Conservation (phyloP, 1,284 basidiomycete genomes). For the Hymenochaete sp. region DNA sequence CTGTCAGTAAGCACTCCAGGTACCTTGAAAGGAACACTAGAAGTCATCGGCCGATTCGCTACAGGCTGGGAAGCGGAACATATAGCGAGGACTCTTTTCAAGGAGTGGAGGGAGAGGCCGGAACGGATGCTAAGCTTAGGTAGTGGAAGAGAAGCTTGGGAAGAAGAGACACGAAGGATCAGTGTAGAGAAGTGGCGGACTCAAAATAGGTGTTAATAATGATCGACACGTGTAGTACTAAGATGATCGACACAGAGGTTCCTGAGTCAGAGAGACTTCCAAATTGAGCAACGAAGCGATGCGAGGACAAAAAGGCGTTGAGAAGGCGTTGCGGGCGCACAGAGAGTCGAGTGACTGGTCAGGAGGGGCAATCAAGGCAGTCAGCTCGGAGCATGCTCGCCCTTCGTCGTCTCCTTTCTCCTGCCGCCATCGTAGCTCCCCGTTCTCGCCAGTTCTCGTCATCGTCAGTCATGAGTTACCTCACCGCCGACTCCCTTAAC, state of each 20-base stretch:
- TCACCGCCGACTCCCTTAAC: constrained; percentile 66
- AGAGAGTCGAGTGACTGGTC: no score
- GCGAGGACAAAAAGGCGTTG: no score
- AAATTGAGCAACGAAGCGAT: no score
- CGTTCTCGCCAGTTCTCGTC: constrained; percentile 3
- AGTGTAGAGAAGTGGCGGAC: neutral
- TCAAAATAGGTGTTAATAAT: neutral
- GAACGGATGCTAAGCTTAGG: neutral
- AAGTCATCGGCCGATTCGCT: constrained; percentile 2
- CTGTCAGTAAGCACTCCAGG: neutral
- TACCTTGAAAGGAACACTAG: neutral
- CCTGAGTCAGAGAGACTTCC: no score
- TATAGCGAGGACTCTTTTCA: constrained; percentile 3
- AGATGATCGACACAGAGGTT: no score
- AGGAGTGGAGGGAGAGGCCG: constrained; percentile 1
- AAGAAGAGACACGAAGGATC: constrained; percentile 1
- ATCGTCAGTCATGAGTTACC: constrained; percentile 38
- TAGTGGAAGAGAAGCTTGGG: constrained; percentile 5
- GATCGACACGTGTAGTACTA: no score
- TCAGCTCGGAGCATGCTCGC: neutral
- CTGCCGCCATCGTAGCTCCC: neutral
- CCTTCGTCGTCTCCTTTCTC: neutral
- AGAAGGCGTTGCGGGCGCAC: no score
- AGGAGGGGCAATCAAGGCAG: no score
- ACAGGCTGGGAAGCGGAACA: constrained; percentile 2